Conservation (phyloP, 2,329 filamentous ascomycete species). For the Drechslerella stenobrocha region DNA sequence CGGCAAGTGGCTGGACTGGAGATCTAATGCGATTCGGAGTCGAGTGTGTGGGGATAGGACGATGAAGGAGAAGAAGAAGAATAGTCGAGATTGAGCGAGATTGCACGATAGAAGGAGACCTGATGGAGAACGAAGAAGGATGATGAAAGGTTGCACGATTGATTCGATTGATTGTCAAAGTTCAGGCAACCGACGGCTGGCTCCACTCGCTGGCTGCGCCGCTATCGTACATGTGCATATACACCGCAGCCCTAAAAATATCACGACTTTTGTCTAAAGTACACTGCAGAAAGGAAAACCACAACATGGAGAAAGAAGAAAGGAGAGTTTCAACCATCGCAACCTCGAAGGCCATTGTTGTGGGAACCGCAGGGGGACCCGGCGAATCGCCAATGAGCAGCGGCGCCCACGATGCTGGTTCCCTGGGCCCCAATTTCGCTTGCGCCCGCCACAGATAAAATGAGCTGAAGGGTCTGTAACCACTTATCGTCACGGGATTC, state of each 20-base stretch:
- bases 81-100: slow-evolving; percentile 6
- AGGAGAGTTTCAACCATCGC: slow-evolving; percentile 7
- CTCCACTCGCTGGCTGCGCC: no score
- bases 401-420: slow-evolving; percentile 28
- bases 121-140: no score
- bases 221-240: slow-evolving; percentile 39
- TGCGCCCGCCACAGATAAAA: slow-evolving; percentile 46
- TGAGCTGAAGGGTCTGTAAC: slow-evolving; percentile 31
- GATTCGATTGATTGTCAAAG: not conserved
- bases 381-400: slow-evolving; percentile 29
- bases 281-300: not conserved
- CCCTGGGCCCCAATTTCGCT: slow-evolving; percentile 40
- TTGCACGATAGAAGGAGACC: no score
- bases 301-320: slow-evolving; percentile 17
- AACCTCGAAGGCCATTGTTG: not conserved
- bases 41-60: not conserved
- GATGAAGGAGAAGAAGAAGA: slow-evolving; percentile 5
- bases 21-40: not conserved
- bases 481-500: slow-evolving; percentile 43
- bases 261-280: slow-evolving; percentile 2
- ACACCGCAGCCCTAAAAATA: not conserved
- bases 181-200: no score
- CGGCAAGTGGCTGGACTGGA: not conserved
- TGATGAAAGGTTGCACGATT: not conserved
- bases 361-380: not conserved